phyloP scores from a whole-genome alignment of 2,329 filamentous ascomycete genomes.

The Pseudogymnoascus pannorum region DNA sequence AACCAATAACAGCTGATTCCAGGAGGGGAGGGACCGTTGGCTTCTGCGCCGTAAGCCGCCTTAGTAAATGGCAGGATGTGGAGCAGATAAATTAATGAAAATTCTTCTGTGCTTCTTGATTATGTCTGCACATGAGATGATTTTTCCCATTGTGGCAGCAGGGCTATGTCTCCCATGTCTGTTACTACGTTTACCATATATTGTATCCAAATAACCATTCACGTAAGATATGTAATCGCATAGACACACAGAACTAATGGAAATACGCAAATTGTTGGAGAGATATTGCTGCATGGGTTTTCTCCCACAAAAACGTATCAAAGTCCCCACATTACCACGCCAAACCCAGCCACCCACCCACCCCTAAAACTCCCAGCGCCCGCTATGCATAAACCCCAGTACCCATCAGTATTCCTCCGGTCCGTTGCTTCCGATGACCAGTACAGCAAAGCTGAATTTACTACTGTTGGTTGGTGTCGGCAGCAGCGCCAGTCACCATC shows the following conservation, averaged over 20 bases:
- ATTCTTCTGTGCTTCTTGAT: not conserved
- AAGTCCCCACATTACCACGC: conserved; percentile 1
- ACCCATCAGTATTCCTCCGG: not conserved
- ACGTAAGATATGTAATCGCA: not conserved
- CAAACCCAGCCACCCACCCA: not conserved
- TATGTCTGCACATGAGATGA: not conserved
- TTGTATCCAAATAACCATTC: not conserved
- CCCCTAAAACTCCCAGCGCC: not conserved
- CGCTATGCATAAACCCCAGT: conserved; percentile 1
- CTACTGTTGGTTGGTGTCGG: not conserved
- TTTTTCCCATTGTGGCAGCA: not conserved
- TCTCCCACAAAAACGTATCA: not conserved
- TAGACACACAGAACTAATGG: not conserved
- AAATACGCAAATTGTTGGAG: not conserved
- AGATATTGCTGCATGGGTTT: not conserved
- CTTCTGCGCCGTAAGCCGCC: not conserved
- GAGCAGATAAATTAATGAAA: not conserved
- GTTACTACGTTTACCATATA: not conserved
- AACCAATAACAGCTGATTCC: not conserved
- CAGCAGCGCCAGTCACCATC: conserved; percentile 56
- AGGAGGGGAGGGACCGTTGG: conserved; percentile 7
- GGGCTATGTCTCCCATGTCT: not conserved
- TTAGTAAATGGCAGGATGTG: not conserved
- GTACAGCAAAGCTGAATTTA: not conserved
- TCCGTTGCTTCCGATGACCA: not conserved